phyloP scores from a whole-genome alignment of 2,329 filamentous ascomycete species.

The Alternaria sp. region DNA sequence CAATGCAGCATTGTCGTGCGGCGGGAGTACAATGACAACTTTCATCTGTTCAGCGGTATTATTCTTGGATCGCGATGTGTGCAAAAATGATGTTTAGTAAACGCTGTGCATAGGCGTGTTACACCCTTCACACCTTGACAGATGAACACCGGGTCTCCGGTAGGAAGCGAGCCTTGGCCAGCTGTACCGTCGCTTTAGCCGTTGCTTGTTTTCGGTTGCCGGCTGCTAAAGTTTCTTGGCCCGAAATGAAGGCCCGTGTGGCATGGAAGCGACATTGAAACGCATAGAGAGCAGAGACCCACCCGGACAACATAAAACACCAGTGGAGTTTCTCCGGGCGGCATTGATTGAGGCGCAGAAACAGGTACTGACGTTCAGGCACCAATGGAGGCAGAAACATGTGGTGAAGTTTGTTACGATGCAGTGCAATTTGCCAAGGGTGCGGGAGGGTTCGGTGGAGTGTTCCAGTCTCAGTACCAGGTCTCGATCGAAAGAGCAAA shows the following conservation, averaged over 20 bases:
- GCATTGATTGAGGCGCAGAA: background rate
- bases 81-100: background rate
- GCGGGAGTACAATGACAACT: background rate
- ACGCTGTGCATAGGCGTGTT: background rate
- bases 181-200: background rate
- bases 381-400: background rate
- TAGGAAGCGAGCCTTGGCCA: background rate
- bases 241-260: background rate
- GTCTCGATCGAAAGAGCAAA: background rate
- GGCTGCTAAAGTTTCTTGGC: background rate
- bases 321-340: background rate
- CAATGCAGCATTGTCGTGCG: background rate
- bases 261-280: slow-evolving; percentile 1
- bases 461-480: background rate
- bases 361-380: background rate
- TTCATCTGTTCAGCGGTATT: background rate
- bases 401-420: background rate
- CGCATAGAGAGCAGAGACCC: background rate
- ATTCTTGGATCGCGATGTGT: background rate
- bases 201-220: background rate
- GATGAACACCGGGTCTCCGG: background rate
- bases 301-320: background rate
- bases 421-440: background rate
- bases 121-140: background rate
- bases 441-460: background rate